Percentiles rank a stretch among this genome's conserved stretches.
Evolutionary conservation across 2,329 filamentous ascomycete species (phyloP).

Genomic region (Trichoderma cornu-damae): DNA sequence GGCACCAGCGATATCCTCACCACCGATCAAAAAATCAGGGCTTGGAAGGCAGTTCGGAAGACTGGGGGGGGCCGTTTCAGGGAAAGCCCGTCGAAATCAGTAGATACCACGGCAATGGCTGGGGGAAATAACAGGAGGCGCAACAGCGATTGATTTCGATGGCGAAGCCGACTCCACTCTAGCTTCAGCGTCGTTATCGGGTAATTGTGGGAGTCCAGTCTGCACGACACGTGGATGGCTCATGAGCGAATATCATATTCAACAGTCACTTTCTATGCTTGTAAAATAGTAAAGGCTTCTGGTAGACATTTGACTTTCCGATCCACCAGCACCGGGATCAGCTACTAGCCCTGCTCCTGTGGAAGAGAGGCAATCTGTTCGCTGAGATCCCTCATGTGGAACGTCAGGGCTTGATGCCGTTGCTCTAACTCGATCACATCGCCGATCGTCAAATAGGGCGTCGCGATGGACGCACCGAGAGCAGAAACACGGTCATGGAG

Average conservation of each 20-base stretch:
- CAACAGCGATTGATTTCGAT: not conserved
- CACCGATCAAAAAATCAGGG: conserved; percentile 54
- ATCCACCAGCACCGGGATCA: conserved; percentile 61
- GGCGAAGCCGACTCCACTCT: not conserved
- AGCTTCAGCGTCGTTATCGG: not conserved
- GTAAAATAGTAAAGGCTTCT: not conserved
- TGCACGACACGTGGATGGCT: not conserved
- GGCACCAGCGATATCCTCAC: conserved; percentile 37
- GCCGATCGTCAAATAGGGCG: conserved; percentile 48
- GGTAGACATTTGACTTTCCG: conserved; percentile 49
- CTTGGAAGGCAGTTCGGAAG: conserved; percentile 65
- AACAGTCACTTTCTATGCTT: not conserved
- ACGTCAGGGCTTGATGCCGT: conserved; percentile 52
- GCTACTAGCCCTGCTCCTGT: conserved; percentile 59
- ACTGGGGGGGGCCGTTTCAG: conserved; percentile 64
- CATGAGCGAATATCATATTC: not conserved
- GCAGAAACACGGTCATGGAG: conserved; percentile 45
- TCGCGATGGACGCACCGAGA: conserved; percentile 32
- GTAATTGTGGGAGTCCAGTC: not conserved
- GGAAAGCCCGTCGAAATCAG: conserved; percentile 51
- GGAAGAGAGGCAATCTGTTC: conserved; percentile 57
- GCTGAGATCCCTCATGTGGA: conserved; percentile 56
- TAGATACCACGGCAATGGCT: not conserved
- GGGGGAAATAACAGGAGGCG: not conserved
- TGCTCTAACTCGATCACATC: conserved; percentile 55